Evolutionary conservation across 257 asterid species (phyloP), one percentile per base, ranked within the genome.

Genomic region (Rhazya stricta): DNA sequence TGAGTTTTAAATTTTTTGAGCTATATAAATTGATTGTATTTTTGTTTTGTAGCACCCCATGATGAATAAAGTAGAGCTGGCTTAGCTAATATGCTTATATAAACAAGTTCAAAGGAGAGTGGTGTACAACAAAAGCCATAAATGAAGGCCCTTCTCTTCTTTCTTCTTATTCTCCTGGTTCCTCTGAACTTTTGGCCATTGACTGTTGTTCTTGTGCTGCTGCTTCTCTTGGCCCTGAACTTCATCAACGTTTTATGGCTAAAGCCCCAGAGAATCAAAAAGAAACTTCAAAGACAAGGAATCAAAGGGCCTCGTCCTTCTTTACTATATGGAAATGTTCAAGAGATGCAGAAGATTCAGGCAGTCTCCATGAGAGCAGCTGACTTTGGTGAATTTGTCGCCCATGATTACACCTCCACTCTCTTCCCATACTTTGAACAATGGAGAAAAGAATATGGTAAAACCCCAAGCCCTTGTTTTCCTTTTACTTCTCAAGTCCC

Each of bases 391-490:
- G 90, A 87, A 57, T 85, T 87, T 54, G 86, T 92, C 18, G 97
- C 92, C n/a, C 97, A 92, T 81, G 96, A 92, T 45, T 92, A 92
- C 78, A 89, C 96, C 9, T 85, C 96, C 29, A 86, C 92, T 3
- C 89, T 92, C 79, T 92, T 92, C 53, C 97, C 97, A 25, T 89
- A 92, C 82, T 92, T 92, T 45, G 96, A 90, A 48, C 89, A 88
- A 46, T 92, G 97, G 97, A 83, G 97, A 73, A 90, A 89, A 81
- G 72, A 86, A 81, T 89, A 88, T 39, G 97, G 96, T 92, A 84
- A 76, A 29, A 16, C n/a, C 50, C 43, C 21, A 1, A 48, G 10
- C 71, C 39, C 6, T n/a, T 36, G n/a, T 57, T 23, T 21, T 41
- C 27, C 51, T 34, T 63, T 58, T 61, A 27, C 37, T 74, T 53